Evolutionary conservation across 2,329 filamentous ascomycete species (phyloP).

Genomic region (Verticillium klebahnii): DNA sequence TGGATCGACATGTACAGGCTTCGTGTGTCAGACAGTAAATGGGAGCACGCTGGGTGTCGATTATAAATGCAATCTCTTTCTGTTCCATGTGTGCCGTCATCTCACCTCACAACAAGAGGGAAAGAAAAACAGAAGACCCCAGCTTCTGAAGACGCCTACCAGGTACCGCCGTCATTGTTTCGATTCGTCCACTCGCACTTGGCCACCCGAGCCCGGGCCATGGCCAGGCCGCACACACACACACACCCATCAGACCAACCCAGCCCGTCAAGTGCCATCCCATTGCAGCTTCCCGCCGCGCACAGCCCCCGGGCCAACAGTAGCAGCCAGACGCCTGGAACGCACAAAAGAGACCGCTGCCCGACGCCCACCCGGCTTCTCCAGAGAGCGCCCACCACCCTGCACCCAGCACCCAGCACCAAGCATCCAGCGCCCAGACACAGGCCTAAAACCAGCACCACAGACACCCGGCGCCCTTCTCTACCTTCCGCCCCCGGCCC

Average conservation of each 20-base stretch:
- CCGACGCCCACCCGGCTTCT: neutral
- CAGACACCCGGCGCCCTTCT: neutral
- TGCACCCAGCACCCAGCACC: neutral
- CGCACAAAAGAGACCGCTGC: neutral
- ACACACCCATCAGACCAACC: neutral
- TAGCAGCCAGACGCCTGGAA: neutral
- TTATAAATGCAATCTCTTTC: neutral
- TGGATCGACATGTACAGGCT: too few relatives aligned
- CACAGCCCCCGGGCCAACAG: neutral
- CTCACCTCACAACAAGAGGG: neutral
- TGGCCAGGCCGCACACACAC: neutral
- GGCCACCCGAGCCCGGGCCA: neutral
- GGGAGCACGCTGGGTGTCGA: neutral
- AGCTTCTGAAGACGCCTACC: neutral
- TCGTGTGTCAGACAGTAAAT: too few relatives aligned
- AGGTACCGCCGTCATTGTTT: neutral
- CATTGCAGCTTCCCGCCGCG: neutral
- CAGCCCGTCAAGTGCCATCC: neutral
- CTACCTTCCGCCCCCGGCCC: neutral
- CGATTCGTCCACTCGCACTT: neutral
- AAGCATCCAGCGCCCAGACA: neutral
- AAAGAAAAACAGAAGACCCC: neutral
- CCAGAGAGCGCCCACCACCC: too few relatives aligned
- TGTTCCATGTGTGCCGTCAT: neutral
- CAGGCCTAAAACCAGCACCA: neutral